Evolutionary conservation across 192 early-diverging fungal species (phyloP).

Genomic region (Dissophora globulifera): DNA sequence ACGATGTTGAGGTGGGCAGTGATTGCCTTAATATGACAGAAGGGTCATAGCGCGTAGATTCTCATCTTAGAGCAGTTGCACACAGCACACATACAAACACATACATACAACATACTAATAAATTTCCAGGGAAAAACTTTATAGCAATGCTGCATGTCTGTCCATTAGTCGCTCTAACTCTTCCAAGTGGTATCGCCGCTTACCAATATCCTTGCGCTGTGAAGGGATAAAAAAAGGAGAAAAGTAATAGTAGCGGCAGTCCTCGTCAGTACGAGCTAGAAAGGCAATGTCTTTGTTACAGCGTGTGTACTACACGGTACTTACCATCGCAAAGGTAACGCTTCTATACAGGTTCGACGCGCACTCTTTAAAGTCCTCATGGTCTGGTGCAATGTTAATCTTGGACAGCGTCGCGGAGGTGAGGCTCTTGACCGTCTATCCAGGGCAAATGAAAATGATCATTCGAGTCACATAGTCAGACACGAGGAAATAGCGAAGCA

Average conservation of each 20-base stretch:
- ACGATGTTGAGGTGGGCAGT: no score
- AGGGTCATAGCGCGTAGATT: no score
- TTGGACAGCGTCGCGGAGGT: slow-evolving; percentile 13
- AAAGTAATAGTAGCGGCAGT: background rate
- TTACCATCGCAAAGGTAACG: slow-evolving; percentile 43
- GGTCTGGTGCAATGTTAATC: slow-evolving; percentile 20
- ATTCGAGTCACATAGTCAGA: no score
- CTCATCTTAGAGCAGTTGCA: no score
- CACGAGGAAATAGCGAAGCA: no score
- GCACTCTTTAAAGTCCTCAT: slow-evolving; percentile 43
- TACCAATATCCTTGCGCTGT: slow-evolving; percentile 41
- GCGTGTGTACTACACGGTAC: no score
- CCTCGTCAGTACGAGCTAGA: no score
- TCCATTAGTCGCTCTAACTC: slow-evolving; percentile 45
- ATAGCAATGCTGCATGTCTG: slow-evolving; percentile 38
- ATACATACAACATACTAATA: no score
- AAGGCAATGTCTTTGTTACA: no score
- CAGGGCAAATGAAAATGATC: background rate
- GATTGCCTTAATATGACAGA: no score
- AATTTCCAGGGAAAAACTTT: no score
- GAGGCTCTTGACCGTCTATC: slow-evolving; percentile 28
- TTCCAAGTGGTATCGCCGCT: slow-evolving; percentile 23
- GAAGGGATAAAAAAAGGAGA: background rate
- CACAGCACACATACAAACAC: no score
- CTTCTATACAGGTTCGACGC: slow-evolving; percentile 22